Percentiles rank a stretch among this genome's conserved stretches.
Evolutionary conservation across 345 rosid species (phyloP).

Genomic region (Syzygium aromaticum): DNA sequence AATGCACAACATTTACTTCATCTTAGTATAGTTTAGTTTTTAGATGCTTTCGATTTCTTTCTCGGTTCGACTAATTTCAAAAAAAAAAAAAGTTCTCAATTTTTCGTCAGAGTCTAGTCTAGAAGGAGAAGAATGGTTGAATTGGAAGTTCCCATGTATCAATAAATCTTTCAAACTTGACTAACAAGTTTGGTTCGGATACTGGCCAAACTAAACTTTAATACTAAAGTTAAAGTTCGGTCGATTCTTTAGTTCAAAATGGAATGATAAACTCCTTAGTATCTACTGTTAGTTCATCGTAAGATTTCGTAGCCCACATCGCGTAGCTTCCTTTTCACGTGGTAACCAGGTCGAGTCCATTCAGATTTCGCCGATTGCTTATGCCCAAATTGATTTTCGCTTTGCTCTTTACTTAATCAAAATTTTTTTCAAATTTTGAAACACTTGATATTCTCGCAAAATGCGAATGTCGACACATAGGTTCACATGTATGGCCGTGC

Average conservation of each 20-base stretch:
- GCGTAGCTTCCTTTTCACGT: neutral
- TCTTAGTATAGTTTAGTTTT: neutral
- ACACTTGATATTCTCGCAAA: neutral
- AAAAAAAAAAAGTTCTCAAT: neutral
- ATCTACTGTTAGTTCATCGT: neutral
- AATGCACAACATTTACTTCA: neutral
- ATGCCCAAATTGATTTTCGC: neutral
- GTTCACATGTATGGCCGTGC: neutral
- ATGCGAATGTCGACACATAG: neutral
- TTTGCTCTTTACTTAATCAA: neutral
- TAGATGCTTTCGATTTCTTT: neutral
- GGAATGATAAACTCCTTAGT: neutral
- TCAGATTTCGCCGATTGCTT: neutral
- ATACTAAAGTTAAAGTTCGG: neutral
- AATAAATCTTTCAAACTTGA: neutral
- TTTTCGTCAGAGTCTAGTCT: neutral
- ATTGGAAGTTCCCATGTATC: neutral
- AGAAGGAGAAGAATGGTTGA: neutral
- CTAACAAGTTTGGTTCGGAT: neutral
- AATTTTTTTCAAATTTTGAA: neutral
- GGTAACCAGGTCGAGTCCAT: neutral
- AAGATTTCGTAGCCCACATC: neutral
- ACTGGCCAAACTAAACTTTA: neutral
- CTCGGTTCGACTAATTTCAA: neutral
- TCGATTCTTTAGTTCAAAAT: neutral